A percentile compares a stretch with the other conserved stretches of the same genome.
phyloP scores from a whole-genome alignment of 768 basidiomycete genomes.

The Dacryopinax spathularia region DNA sequence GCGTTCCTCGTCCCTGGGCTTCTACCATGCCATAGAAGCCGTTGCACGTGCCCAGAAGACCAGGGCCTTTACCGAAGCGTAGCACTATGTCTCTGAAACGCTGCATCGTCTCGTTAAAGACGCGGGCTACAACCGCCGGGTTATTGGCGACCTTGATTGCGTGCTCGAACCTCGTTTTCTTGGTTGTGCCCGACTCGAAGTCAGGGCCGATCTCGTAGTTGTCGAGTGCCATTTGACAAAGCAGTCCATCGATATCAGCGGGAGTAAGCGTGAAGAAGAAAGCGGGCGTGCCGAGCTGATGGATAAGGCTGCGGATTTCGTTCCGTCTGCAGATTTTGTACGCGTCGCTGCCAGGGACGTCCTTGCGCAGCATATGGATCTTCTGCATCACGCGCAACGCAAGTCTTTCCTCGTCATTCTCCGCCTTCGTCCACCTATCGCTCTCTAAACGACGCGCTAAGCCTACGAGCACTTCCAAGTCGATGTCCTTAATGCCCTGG shows the following conservation, averaged over 20 bases:
- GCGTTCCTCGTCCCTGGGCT: conserved; percentile 27
- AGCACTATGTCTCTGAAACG: conserved; percentile 17
- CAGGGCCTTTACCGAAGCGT: conserved; percentile 11
- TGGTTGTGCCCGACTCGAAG: conserved; percentile 17
- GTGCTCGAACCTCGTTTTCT: conserved; percentile 21
- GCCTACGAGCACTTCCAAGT: conserved; percentile 15
- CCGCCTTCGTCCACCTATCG: conserved; percentile 14
- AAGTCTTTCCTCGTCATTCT: conserved; percentile 20
- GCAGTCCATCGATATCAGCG: conserved; percentile 30
- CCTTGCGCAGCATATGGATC: conserved; percentile 13
- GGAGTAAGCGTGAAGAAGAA: conserved; percentile 37
- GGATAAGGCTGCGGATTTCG: conserved; percentile 28
- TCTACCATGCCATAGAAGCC: conserved; percentile 32
- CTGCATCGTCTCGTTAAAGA: conserved; percentile 32
- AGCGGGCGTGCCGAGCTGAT: conserved; percentile 25
- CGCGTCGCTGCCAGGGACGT: conserved; percentile 22
- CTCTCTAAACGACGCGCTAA: conserved; percentile 17
- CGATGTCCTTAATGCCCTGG: conserved; percentile 16
- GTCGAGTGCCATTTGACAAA: conserved; percentile 27
- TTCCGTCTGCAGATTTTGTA: conserved; percentile 23
- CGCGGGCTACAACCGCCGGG: conserved; percentile 28
- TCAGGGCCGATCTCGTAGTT: conserved; percentile 27
- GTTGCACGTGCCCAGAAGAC: conserved; percentile 24
- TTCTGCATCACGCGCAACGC: conserved; percentile 19
- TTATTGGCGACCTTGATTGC: conserved; percentile 27